Evolutionary conservation across 768 basidiomycete species (phyloP).

Genomic region (Collybiopsis confluens): DNA sequence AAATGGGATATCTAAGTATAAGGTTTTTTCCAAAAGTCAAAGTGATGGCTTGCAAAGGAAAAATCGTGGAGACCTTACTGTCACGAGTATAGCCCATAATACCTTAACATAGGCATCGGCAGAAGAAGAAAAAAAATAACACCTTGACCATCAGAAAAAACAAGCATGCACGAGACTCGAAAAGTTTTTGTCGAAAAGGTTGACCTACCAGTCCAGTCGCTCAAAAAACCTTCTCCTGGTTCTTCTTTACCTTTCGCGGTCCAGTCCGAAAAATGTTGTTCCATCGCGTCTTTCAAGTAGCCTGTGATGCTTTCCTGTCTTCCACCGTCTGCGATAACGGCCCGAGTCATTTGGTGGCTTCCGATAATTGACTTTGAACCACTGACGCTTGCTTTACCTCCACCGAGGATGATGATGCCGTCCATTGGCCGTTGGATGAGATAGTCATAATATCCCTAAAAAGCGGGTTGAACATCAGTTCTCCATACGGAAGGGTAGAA

Average conservation of each 20-base stretch:
- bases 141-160: no score
- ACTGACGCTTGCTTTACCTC: constrained; percentile 11
- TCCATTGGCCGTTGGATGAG: constrained; percentile 18
- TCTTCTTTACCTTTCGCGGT: background rate
- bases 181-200: background rate
- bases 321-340: constrained; percentile 12
- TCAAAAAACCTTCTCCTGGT: constrained; percentile 13
- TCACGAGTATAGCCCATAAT: constrained; percentile 7
- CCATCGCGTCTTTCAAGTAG: constrained; percentile 15
- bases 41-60: no score
- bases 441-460: constrained; percentile 14
- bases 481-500: background rate
- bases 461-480: background rate
- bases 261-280: constrained; percentile 19
- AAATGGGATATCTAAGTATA: constrained; percentile 17
- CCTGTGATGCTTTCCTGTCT: constrained; percentile 18
- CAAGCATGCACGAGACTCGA: no score
- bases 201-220: constrained; percentile 18
- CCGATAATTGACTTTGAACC: background rate
- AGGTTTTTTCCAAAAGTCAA: no score
- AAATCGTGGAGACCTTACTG: background rate
- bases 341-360: constrained; percentile 8
- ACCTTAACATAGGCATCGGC: no score
- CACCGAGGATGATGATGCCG: constrained; percentile 18
- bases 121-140: no score